phyloP scores from a whole-genome alignment of 1,139 yeast species.

The Saccharomycopsis hybrid region DNA sequence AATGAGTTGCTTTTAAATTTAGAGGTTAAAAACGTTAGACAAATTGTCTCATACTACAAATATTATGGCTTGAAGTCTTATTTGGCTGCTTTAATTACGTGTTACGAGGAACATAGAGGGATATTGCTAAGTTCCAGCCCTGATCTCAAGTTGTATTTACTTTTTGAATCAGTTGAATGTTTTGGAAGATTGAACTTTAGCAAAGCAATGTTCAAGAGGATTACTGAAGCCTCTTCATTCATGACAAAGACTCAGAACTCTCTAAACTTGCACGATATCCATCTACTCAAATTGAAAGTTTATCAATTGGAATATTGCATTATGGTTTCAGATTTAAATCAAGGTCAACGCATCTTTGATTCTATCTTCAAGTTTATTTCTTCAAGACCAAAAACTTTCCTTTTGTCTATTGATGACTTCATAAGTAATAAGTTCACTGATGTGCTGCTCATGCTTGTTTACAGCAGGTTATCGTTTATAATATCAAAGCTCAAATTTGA shows the following conservation, averaged over 20 bases:
- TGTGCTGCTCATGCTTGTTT: constrained; percentile 3
- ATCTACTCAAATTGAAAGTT: neutral
- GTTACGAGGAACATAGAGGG: neutral
- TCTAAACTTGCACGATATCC: neutral
- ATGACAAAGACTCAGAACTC: too few relatives aligned
- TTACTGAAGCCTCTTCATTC: too few relatives aligned
- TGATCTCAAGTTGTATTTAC: neutral
- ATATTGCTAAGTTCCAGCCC: neutral
- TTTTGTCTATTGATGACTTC: constrained; percentile 5
- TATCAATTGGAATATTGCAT: constrained; percentile 2
- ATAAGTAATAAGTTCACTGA: neutral
- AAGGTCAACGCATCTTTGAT: neutral
- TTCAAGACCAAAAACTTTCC: neutral
- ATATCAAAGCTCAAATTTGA: constrained; percentile 2
- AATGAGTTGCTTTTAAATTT: neutral
- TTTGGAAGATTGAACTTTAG: neutral
- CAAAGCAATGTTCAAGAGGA: too few relatives aligned
- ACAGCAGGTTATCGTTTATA: constrained; percentile 9
- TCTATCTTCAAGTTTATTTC: neutral
- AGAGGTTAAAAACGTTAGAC: constrained; percentile 3
- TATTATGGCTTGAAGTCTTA: constrained; percentile 4
- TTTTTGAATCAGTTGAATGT: constrained; percentile 2
- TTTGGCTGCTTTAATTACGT: neutral
- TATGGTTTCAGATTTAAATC: neutral
- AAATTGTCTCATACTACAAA: constrained; percentile 2